phyloP scores from a whole-genome alignment of 148 eudicot species.

The Vaccinium myrtillus region DNA sequence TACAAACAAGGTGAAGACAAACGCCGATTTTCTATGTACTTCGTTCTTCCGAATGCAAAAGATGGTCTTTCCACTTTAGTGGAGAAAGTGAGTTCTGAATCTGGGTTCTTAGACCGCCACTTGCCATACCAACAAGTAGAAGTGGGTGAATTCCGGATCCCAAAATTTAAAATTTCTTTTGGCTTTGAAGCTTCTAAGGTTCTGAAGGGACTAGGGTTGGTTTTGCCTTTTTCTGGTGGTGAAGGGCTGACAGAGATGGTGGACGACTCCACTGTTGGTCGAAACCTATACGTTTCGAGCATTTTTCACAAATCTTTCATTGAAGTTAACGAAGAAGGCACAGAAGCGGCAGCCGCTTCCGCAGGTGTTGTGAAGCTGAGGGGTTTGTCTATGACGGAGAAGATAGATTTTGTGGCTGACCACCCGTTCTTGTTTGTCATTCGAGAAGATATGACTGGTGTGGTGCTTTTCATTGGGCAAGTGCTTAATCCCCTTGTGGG shows the following conservation, averaged over 20 bases:
- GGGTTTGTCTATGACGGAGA: constrained; percentile 4
- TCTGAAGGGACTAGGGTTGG: constrained; percentile 58
- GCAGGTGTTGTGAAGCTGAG: constrained; percentile 43
- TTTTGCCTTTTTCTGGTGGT: constrained; percentile 53
- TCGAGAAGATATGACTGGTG: constrained; percentile 74
- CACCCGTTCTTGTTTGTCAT: constrained; percentile 81
- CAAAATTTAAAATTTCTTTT: constrained; percentile 66
- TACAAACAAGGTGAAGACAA: constrained; percentile 74
- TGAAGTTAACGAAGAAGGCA: constrained; percentile 93
- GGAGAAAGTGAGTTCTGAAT: constrained; percentile 48
- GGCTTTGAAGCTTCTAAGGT: constrained; percentile 78
- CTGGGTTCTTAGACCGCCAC: constrained; percentile 60
- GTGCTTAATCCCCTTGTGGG: constrained; percentile 50
- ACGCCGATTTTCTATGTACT: constrained; percentile 73
- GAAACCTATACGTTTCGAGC: constrained; percentile 56
- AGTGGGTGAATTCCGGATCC: constrained; percentile 65
- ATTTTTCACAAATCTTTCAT: constrained; percentile 78
- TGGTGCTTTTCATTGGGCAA: constrained; percentile 67
- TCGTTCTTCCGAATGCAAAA: constrained; percentile 73
- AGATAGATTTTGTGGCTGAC: constrained; percentile 85
- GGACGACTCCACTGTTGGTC: constrained; percentile 47
- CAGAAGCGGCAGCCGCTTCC: constrained; percentile 88
- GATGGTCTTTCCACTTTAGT: constrained; percentile 57
- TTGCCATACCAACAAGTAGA: constrained; percentile 42
- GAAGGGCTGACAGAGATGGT: constrained; percentile 79